phyloP scores from a whole-genome alignment of 2,329 filamentous ascomycete species.

The Cladophialophora exuberans region DNA sequence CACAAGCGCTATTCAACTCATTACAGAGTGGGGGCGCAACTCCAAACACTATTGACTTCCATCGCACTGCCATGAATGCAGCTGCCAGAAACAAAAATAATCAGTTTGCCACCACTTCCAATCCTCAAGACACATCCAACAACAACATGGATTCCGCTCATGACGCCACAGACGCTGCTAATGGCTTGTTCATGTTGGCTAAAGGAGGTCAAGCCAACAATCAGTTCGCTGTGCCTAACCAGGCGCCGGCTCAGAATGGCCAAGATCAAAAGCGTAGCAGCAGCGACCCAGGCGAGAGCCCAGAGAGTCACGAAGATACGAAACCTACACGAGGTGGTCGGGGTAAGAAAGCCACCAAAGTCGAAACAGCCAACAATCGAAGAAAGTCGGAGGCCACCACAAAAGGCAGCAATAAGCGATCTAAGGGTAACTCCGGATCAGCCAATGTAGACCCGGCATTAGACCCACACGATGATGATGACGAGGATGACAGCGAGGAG shows the following conservation, averaged over 20 bases:
- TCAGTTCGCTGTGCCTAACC: slow-evolving; percentile 55
- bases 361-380: slow-evolving; percentile 62
- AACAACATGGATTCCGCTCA: slow-evolving; percentile 68
- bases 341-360: slow-evolving; percentile 59
- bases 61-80: slow-evolving; percentile 85
- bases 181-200: slow-evolving; percentile 89
- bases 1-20: slow-evolving; percentile 78
- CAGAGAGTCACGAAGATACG: slow-evolving; percentile 70
- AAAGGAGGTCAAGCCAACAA: slow-evolving; percentile 61
- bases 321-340: slow-evolving; percentile 72
- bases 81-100: slow-evolving; percentile 67
- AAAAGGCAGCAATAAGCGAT: slow-evolving; percentile 75
- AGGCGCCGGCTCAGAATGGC: slow-evolving; percentile 43
- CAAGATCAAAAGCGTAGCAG: slow-evolving; percentile 50
- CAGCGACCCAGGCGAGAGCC: slow-evolving; percentile 60
- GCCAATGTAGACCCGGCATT: slow-evolving; percentile 42
- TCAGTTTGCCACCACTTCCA: slow-evolving; percentile 47
- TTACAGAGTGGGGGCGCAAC: slow-evolving; percentile 81
- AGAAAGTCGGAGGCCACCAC: slow-evolving; percentile 72
- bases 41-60: slow-evolving; percentile 89
- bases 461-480: slow-evolving; percentile 56
- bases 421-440: slow-evolving; percentile 61
- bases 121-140: slow-evolving; percentile 43
- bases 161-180: slow-evolving; percentile 90
- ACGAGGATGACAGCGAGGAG: slow-evolving; percentile 60